Conservation (phyloP, 2,329 filamentous ascomycete species). For the Alternaria ventricosa region DNA sequence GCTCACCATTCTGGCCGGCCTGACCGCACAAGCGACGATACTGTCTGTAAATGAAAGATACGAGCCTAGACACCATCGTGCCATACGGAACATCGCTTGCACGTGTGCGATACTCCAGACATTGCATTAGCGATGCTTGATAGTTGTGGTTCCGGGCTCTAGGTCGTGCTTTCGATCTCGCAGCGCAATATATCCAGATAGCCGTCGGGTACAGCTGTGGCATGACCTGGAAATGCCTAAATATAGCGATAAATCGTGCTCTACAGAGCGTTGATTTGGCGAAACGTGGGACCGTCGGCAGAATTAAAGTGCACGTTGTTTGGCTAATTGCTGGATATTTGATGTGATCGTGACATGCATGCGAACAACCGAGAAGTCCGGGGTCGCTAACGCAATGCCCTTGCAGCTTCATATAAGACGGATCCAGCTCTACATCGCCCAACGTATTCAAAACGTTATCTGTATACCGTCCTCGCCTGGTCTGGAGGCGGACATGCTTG, state of each 20-base stretch:
- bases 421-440: conserved; percentile 14
- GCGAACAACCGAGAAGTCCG: conserved; percentile 32
- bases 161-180: conserved; percentile 28
- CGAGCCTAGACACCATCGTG: conserved; percentile 25
- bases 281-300: conserved; percentile 23
- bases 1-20: conserved; percentile 18
- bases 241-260: conserved; percentile 8
- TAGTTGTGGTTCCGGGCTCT: conserved; percentile 31
- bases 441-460: conserved; percentile 15
- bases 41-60: conserved; percentile 46
- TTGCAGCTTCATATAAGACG: conserved; percentile 26
- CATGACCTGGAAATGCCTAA: conserved; percentile 34
- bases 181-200: conserved; percentile 27
- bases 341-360: conserved; percentile 33
- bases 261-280: conserved; percentile 26
- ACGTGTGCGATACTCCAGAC: conserved; percentile 26
- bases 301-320: conserved; percentile 40
- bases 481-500: conserved; percentile 27
- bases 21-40: conserved; percentile 21
- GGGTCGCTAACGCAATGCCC: conserved; percentile 29
- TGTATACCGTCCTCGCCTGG: conserved; percentile 8
- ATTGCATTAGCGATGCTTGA: conserved; percentile 26
- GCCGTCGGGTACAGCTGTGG: conserved; percentile 23
- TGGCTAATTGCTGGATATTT: conserved; percentile 45
- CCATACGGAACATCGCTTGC: conserved; percentile 23